Percentiles rank a stretch among this genome's conserved stretches.
Evolutionary conservation across 345 rosid genomes (phyloP).

Genomic region (Laguncularia racemosa): DNA sequence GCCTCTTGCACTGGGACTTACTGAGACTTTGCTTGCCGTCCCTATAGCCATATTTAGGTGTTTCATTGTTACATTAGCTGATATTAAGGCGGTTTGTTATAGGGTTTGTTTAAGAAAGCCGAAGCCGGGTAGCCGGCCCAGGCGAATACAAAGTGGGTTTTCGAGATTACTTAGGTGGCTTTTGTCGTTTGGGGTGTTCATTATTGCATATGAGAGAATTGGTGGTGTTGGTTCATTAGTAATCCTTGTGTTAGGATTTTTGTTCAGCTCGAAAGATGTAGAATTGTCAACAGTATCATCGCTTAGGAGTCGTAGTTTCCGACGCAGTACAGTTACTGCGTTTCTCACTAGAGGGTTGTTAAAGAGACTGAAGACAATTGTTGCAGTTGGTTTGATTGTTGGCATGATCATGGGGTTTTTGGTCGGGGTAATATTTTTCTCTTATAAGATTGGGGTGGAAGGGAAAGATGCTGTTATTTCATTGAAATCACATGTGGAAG

Average conservation of each 20-base stretch:
- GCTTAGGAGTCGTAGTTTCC: constrained; percentile 56
- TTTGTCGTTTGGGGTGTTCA: constrained; percentile 70
- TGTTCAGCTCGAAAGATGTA: constrained; percentile 53
- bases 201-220: constrained; percentile 65
- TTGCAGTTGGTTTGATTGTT: constrained; percentile 81
- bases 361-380: constrained; percentile 61
- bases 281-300: constrained; percentile 70
- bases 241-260: constrained; percentile 58
- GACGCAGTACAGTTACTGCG: constrained; percentile 44
- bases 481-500: constrained; percentile 69
- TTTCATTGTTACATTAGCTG: constrained; percentile 63
- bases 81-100: constrained; percentile 53
- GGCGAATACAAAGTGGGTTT: constrained; percentile 50
- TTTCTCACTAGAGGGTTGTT: constrained; percentile 74
- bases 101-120: constrained; percentile 50
- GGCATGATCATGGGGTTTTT: constrained; percentile 69
- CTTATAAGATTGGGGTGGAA: constrained; percentile 89
- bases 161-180: constrained; percentile 67
- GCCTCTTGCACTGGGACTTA: constrained; percentile 71
- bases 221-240: constrained; percentile 62
- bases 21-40: constrained; percentile 88
- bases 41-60: constrained; percentile 66
- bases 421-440: constrained; percentile 67
- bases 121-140: constrained; percentile 22
- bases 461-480: constrained; percentile 86